Percentiles rank a stretch among this genome's conserved stretches.
Evolutionary conservation across 768 basidiomycete species (phyloP).

Genomic region (Tricholoma flavovirens): DNA sequence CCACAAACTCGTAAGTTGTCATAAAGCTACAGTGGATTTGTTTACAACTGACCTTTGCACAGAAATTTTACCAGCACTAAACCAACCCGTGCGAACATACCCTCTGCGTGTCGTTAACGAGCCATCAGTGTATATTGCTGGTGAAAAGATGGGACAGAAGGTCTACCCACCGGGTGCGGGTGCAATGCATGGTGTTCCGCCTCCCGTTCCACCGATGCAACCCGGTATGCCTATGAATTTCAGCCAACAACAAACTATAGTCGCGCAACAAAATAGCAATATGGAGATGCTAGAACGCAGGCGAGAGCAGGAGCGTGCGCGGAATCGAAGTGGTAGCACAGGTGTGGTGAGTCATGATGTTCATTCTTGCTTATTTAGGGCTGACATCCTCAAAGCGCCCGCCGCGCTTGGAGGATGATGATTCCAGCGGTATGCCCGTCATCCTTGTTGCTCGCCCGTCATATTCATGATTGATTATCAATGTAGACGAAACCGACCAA

Average conservation of each 20-base stretch:
- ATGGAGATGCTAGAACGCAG: constrained; percentile 70
- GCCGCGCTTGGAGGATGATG: constrained; percentile 47
- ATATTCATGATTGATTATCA: background rate
- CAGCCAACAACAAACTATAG: constrained; percentile 53
- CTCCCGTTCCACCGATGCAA: constrained; percentile 23
- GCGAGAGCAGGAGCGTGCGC: constrained; percentile 53
- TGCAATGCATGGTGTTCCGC: constrained; percentile 24
- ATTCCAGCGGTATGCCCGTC: constrained; percentile 50
- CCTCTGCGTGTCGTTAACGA: constrained; percentile 66
- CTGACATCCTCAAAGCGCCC: constrained; percentile 25
- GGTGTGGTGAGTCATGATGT: constrained; percentile 29
- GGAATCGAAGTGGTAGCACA: constrained; percentile 40
- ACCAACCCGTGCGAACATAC: constrained; percentile 62
- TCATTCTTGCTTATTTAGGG: constrained; percentile 1
- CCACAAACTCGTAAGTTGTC: constrained; percentile 50
- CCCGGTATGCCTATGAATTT: constrained; percentile 31
- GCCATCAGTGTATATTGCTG: constrained; percentile 62
- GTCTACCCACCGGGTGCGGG: constrained; percentile 34
- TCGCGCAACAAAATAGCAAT: constrained; percentile 65
- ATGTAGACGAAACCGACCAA: constrained; percentile 56
- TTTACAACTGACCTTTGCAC: constrained; percentile 9
- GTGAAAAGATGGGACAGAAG: constrained; percentile 71
- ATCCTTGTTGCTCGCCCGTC: too few species aligned
- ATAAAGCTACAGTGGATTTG: constrained; percentile 4
- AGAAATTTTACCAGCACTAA: constrained; percentile 59